Evolutionary conservation across 192 early-diverging fungal genomes (phyloP), one percentile per base, ranked within the genome.

Genomic region (Backusella parvicylindrica): DNA sequence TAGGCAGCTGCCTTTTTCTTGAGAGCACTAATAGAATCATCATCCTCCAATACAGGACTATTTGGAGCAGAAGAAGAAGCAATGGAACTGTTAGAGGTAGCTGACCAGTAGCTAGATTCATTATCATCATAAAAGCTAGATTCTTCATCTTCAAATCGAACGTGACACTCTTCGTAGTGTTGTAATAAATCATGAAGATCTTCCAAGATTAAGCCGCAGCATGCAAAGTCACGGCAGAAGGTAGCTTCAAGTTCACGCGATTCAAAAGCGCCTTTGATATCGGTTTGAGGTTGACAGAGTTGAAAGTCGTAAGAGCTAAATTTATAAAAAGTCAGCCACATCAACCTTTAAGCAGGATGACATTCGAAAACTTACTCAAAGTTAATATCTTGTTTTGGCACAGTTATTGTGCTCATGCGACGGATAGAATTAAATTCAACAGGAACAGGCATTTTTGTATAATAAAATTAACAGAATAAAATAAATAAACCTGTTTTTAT

Each of bases 101-200:
- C 11, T 37, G 74, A 65, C 47, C 68, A 64, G 23, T 23, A 32
- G 70, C 38, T 75, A 43, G 69, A 68, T 72, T 70, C 79, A 37
- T n/a, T 64, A 38, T 82, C 83, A 32, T 89, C 88, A 67, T 89
- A 83, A 11, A 75, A 69, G 30, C 56, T 65, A 7, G 77, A 88
- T 60, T 93, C 92, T 75, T 98, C 97, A 16, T 93, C 90, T 83
- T 96, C 96, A 50, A 96, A 88, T 35, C 90, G 90, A 43, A 95
- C 95, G 74, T 98, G 97, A 79, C 88, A 90, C 76, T 99, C 97
- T 85, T 99, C 97, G 79, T 95, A 97, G 82, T 99, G 97, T 82
- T 96, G 95, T 37, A 99, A 83, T 63, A 99, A 92, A 72, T 95
- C 96, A 85, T 99, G 97, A 75, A 99, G 84, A 80, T 95, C 93